Base-by-base conservation (phyloP, 345 rosid species). In the Boechera stricta region DNA sequence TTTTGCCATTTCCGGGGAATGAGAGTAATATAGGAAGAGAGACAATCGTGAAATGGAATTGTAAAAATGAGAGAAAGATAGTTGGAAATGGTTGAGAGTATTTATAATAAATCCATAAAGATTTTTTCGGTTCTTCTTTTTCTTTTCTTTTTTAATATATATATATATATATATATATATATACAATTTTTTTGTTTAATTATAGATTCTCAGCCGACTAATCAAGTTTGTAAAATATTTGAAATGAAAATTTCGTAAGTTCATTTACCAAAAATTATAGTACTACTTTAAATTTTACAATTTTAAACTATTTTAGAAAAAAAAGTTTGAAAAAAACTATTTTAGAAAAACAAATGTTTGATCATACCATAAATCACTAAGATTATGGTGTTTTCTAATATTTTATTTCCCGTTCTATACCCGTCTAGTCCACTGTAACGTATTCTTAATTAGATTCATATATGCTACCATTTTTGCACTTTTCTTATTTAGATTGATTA, bases 1-100 rank as follows among this genome's bases (percentile, higher is more conserved):
- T 58, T 78, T 78, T 58, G 78, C 74, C 82, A 78, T 78, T 72
- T 54, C 51, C 9, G 16, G 58, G 61, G 64, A 69, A 63, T 31
- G 52, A 45, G 66, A 47, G 18, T 2, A 56, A 44, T 10, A 5
- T 52, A 44, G 28, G 42, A 57, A 7, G 10, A 39, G 54, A 18
- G 38, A 10, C 16, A 48, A 53, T 76, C 31, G 67, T 45, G 69
- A 52, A 41, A 36, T 6, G 41, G 0, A 60, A 36, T 18, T 24
- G 10, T 62, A 33, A 41, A 62, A 41, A 26, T 5, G 33, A 48
- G 49, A 52, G 10, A 38, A n/a, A 65, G 15, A 71, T 77, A 28
- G 77, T 56, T 72, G 72, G 67, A 61, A 59, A 31, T 59, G 67
- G 52, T 73, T 66, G 24, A 21, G 56, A 24, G 69, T 78, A 78